Evolutionary conservation across 345 rosid genomes (phyloP).

Genomic region (Bretschneidera sinensis): DNA sequence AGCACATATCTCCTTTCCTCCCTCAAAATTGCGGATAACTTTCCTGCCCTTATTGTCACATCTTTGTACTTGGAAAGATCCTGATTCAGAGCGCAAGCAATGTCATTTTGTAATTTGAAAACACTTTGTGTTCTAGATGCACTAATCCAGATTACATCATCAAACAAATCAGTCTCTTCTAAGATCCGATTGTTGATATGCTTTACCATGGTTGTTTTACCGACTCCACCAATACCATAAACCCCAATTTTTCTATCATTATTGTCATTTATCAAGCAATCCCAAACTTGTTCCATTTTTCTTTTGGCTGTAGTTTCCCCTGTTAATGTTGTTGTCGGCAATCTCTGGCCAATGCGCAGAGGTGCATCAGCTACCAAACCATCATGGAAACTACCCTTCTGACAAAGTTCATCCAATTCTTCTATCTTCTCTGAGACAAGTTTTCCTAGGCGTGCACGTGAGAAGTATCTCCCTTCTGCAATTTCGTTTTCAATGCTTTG

Average conservation of each 20-base stretch:
- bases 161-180: background rate
- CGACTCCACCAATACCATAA: no score
- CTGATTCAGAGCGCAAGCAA: background rate
- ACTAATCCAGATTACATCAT: background rate
- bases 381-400: no score
- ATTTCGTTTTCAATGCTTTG: background rate
- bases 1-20: background rate
- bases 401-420: background rate
- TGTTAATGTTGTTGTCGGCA: background rate
- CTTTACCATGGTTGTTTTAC: background rate
- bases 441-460: background rate
- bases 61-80: fast-evolving
- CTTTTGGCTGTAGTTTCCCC: background rate
- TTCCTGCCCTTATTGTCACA: background rate
- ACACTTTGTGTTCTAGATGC: background rate
- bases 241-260: no score
- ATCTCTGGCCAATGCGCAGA: background rate
- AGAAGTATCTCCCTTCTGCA: background rate
- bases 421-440: background rate
- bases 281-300: background rate
- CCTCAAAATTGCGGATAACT: background rate
- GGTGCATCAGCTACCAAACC: conserved; percentile 1
- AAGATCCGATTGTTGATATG: background rate
- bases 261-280: background rate
- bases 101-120: background rate